These are phyloP conservation scores for Aureobasidium musti DNA, from an alignment of 2,329 filamentous ascomycete genomes.

Conservation along the genomic window DNA sequence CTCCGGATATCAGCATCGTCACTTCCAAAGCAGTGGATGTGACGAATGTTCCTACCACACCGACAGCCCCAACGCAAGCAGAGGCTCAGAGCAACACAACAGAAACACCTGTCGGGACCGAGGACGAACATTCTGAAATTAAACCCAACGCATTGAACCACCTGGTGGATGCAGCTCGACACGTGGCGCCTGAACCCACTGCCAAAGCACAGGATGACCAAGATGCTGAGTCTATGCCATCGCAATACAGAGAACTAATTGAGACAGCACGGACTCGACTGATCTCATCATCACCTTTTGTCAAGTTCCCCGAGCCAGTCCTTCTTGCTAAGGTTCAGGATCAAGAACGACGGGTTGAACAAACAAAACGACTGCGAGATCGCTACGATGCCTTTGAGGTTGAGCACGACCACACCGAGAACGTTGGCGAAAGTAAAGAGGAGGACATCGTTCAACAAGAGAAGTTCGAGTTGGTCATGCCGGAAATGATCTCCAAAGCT, in stretches of 20 bases:
- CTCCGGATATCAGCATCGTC: slow-evolving; percentile 5
- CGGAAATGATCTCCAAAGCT: slow-evolving; percentile 90
- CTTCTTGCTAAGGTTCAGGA: slow-evolving; percentile 89
- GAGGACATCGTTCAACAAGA: slow-evolving; percentile 36
- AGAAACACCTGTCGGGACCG: neutral
- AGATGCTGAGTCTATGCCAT: slow-evolving; percentile 61
- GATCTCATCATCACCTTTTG: slow-evolving; percentile 91
- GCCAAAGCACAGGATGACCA: slow-evolving; percentile 12
- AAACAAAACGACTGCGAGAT: slow-evolving; percentile 79
- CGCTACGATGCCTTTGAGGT: slow-evolving; percentile 58
- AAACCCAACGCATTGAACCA: slow-evolving; percentile 22
- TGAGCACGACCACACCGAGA: slow-evolving; percentile 49
- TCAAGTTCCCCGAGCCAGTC: slow-evolving; percentile 92
- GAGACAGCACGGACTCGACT: slow-evolving; percentile 91
- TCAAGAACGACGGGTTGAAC: slow-evolving; percentile 79
- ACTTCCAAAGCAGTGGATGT: neutral
- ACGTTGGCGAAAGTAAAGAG: slow-evolving; percentile 41
- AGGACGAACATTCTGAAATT: neutral
- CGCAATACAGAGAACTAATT: slow-evolving; percentile 93
- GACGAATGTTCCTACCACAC: neutral
- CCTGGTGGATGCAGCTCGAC: slow-evolving; percentile 28
- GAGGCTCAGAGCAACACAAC: neutral
- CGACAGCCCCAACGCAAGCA: neutral
- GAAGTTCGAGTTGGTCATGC: slow-evolving; percentile 86
- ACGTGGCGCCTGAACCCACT: slow-evolving; percentile 17